Evolutionary conservation across 1,284 basidiomycete species (phyloP), one percentile per base, ranked within the genome.

Genomic region (Naganishia albida): DNA sequence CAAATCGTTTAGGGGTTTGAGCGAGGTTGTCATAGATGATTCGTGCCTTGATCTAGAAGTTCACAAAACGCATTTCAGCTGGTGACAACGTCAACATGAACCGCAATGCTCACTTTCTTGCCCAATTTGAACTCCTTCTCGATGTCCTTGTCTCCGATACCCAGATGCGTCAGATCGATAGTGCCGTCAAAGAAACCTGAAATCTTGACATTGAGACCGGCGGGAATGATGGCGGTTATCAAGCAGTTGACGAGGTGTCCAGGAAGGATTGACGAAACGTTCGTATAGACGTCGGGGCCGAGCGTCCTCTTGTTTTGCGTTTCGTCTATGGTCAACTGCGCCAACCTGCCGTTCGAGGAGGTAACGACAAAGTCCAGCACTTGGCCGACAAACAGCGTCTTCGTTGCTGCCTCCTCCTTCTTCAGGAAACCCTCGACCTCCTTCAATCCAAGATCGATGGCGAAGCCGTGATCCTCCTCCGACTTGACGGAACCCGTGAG

Each of bases 151-250:
- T 81, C 76, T 20, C 81, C 75, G 8, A 77, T 59, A 8, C 72
- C 77, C 23, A 98, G 80, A 78, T 99, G 94, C 68, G 88, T 85
- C 49, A 87, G 81, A 74, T 97, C 93, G 57, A 93, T 85, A 0
- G 93, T 95, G 34, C 92, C 95, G 56, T 93, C 88, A 77, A 94
- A 98, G 79, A 91, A 95, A 1, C 94, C 95, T 38, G 94, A 85
- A 23, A 98, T 83, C 79, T 95, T 93, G 54, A 99, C 82, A 73
- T 91, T 91, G 59, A 99, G 81, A 26, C 97, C 96, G 13, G 56
- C 62, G 18, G 88, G 83, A 43, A 87, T 82, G n/a, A 90, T 83
- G 8, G 87, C 86, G 2, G 93, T 97, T 66, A 99, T 83, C 38
- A 97, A 83, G 18, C 85, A 87, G 75, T 89, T 87, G n/a, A 95